Conservation (phyloP, 352 stramenopile species). For the Phytophthora ohioensis region DNA sequence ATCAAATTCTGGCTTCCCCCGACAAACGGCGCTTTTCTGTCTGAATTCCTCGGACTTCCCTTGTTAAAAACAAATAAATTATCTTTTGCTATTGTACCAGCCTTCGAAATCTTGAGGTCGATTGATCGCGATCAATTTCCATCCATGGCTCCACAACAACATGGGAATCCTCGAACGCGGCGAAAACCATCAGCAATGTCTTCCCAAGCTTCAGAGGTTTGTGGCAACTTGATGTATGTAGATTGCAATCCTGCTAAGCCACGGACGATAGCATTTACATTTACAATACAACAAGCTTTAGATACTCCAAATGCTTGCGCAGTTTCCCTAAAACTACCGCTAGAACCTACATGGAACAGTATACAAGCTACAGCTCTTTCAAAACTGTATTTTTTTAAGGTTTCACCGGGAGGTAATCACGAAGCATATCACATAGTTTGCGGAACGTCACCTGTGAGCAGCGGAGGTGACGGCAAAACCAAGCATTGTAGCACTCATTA, state of each 20-base stretch:
- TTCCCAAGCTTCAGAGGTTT: neutral
- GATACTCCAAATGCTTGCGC: slow-evolving; percentile 16
- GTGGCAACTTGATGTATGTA: slow-evolving; percentile 5
- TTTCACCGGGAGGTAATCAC: too few species aligned
- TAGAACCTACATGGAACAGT: slow-evolving; percentile 21
- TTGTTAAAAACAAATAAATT: neutral
- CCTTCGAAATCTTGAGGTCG: slow-evolving; percentile 11
- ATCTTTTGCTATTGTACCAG: slow-evolving; percentile 26
- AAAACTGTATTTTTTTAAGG: too few species aligned
- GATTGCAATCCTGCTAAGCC: neutral
- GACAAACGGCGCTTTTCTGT: too few species aligned
- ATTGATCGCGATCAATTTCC: slow-evolving; percentile 14
- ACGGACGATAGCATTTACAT: slow-evolving; percentile 8
- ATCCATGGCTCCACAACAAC: slow-evolving; percentile 15
- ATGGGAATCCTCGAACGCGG: slow-evolving; percentile 7
- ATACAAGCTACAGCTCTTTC: neutral
- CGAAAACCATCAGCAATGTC: slow-evolving; percentile 2
- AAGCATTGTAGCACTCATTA: too few species aligned
- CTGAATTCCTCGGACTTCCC: too few species aligned
- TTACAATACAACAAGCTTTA: slow-evolving; percentile 20
- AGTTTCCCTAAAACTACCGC: slow-evolving; percentile 11
- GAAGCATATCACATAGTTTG: too few species aligned
- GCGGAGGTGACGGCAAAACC: too few species aligned
- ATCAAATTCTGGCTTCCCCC: too few species aligned
- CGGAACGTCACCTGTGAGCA: too few species aligned